Evolutionary conservation across 108 stramenopile species (phyloP), one percentile per base, ranked within the genome.

Genomic region (Cyclotella cryptica): DNA sequence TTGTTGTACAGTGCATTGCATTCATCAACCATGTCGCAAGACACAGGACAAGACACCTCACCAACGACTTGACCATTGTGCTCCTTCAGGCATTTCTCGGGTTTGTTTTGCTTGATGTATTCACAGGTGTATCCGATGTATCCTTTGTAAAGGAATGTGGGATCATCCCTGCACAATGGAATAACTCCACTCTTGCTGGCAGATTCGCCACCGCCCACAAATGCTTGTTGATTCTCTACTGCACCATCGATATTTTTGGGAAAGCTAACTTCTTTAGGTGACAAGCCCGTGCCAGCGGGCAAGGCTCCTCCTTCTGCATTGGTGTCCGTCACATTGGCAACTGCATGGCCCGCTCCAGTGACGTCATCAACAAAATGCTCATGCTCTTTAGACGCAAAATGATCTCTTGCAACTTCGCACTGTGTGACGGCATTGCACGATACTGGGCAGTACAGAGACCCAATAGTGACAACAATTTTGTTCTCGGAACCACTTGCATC

Each of bases 41-140:
- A 62, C 44, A 42, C 63, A 15, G 80, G 80, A 44, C 80, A 81
- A 17, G 8, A 74, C 9, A 54, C 28, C 0, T 69, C 61, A 54
- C 79, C 79, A 17, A 81, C 53, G 51, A 49, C 45, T 35, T 74
- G 19, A n/a, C 80, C 80, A 57, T 74, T 47, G 27, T 63, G 26
- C 10, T 72, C 22, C 46, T 74, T 81, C 17, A 29, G 13, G 52
- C 80, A 81, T 30, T 70, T 69, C 41, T 74, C 80, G 17, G 72
- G 72, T 27, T 70, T 74, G 62, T 69, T 69, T 15, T 27, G 49
- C 24, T 49, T 63, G 21, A 81, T 81, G 51, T 69, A 81, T 22
- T 63, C 54, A 55, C 80, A 81, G 63, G 68, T 57, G 61, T 51
- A 74, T 8, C 80, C 80, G 29, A 60, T 47, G 8, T 45, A 30